Evolutionary conservation across 1,139 yeast species (phyloP).

Genomic region (Magnusiomyces fungicola): DNA sequence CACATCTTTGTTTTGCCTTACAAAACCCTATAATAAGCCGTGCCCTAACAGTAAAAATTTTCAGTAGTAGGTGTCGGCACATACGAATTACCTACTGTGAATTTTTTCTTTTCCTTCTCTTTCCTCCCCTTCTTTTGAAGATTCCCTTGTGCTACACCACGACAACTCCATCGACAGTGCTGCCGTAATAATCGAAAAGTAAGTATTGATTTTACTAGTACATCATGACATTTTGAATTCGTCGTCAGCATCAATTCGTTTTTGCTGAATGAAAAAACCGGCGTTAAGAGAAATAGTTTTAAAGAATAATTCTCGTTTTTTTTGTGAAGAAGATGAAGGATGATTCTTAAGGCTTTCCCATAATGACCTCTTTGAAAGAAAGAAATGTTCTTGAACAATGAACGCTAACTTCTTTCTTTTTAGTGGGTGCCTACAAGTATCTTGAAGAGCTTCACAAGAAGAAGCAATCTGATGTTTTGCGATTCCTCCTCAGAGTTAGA

Average conservation of each 20-base stretch:
- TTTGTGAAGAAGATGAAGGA: not conserved
- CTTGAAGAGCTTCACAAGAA: constrained; percentile 99
- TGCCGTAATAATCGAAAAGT: not conserved
- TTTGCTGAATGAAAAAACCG: not conserved
- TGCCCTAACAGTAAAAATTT: too few relatives aligned
- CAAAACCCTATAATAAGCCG: too few relatives aligned
- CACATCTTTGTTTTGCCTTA: too few relatives aligned
- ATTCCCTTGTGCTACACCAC: not conserved
- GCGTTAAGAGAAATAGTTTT: not conserved
- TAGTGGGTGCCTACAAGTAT: constrained; percentile 99
- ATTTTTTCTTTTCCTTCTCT: too few relatives aligned
- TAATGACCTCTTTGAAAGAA: not conserved
- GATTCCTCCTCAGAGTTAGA: constrained; percentile 99
- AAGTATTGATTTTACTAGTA: not conserved
- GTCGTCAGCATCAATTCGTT: not conserved
- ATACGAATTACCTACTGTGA: too few relatives aligned
- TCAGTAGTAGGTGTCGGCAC: too few relatives aligned
- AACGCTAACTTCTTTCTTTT: not conserved
- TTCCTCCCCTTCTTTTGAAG: not conserved
- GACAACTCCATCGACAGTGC: not conserved
- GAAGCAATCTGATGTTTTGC: constrained; percentile 99
- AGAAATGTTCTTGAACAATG: not conserved
- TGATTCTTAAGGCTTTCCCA: not conserved
- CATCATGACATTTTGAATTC: not conserved
- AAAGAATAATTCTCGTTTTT: not conserved